These are phyloP conservation scores for Brettanomyces anomalus DNA, from an alignment of 805 yeast genomes.

Conservation along the genomic window DNA sequence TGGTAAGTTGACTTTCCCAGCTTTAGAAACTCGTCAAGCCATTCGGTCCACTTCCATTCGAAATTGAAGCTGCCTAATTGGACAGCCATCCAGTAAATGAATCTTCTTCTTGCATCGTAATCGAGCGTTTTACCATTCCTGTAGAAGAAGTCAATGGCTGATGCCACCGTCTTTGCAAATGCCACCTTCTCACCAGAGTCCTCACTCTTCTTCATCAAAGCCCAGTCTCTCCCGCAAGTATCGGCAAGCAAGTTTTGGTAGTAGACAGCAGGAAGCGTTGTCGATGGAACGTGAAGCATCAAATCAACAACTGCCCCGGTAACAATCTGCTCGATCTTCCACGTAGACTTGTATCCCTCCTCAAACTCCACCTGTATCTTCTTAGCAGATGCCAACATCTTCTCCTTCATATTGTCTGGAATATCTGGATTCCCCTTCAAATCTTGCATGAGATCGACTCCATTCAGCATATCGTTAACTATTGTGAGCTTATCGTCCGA, in stretches of 20 bases:
- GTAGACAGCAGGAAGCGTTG: slow-evolving; percentile 63
- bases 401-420: slow-evolving; percentile 16
- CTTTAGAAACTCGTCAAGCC: slow-evolving; percentile 54
- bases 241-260: slow-evolving; percentile 80
- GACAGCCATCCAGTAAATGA: slow-evolving; percentile 84
- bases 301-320: slow-evolving; percentile 74
- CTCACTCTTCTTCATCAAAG: slow-evolving; percentile 23
- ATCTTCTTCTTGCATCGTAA: slow-evolving; percentile 63
- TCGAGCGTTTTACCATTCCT: slow-evolving; percentile 58
- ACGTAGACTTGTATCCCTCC: slow-evolving; percentile 45
- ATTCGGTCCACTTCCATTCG: slow-evolving; percentile 97
- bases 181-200: slow-evolving; percentile 29
- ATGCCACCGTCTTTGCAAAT: slow-evolving; percentile 90
- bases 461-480: slow-evolving; percentile 28
- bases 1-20: slow-evolving; percentile 43
- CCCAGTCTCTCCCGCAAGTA: slow-evolving; percentile 75
- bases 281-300: slow-evolving; percentile 64
- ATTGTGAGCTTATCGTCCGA: slow-evolving; percentile 59
- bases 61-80: slow-evolving; percentile 91
- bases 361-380: slow-evolving; percentile 32
- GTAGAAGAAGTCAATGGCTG: slow-evolving; percentile 81
- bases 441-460: slow-evolving; percentile 28
- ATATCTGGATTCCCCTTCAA: slow-evolving; percentile 20
- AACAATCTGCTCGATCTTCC: slow-evolving; percentile 87
- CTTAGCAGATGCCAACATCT: slow-evolving; percentile 25